Evolutionary conservation across 2,329 filamentous ascomycete genomes (phyloP).

Genomic region (Trichoderma brevicompactum): DNA sequence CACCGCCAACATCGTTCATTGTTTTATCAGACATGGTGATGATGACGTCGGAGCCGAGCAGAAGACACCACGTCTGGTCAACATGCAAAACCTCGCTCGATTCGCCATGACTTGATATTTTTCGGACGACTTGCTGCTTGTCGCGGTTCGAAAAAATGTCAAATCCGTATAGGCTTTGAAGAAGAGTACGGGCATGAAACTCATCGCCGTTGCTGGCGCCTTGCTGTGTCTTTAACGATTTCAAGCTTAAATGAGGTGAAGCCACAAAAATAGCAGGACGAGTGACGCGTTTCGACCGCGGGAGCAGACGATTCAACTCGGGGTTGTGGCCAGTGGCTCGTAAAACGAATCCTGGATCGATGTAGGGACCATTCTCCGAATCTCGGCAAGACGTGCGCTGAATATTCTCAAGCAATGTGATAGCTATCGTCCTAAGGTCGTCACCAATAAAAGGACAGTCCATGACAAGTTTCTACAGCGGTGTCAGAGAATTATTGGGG

Average conservation of each 20-base stretch:
- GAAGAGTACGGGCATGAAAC: background rate
- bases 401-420: background rate
- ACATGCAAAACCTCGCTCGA: background rate
- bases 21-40: slow-evolving; percentile 16
- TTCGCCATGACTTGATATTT: background rate
- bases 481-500: background rate
- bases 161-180: slow-evolving; percentile 19
- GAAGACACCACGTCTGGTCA: slow-evolving; percentile 17
- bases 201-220: background rate
- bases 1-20: background rate
- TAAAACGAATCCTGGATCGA: slow-evolving; percentile 9
- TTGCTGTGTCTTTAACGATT: background rate
- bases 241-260: background rate
- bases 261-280: slow-evolving; percentile 7
- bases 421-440: background rate
- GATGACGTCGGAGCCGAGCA: background rate
- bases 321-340: background rate
- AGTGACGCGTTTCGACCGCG: background rate
- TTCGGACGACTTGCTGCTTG: slow-evolving; percentile 2
- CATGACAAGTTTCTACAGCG: slow-evolving; percentile 1
- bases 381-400: background rate
- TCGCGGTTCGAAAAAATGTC: slow-evolving; percentile 8
- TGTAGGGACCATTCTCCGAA: slow-evolving; percentile 12
- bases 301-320: background rate
- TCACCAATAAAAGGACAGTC: slow-evolving; percentile 1